phyloP scores from a whole-genome alignment of 179 eudicot species.

The Silene coronaria region DNA sequence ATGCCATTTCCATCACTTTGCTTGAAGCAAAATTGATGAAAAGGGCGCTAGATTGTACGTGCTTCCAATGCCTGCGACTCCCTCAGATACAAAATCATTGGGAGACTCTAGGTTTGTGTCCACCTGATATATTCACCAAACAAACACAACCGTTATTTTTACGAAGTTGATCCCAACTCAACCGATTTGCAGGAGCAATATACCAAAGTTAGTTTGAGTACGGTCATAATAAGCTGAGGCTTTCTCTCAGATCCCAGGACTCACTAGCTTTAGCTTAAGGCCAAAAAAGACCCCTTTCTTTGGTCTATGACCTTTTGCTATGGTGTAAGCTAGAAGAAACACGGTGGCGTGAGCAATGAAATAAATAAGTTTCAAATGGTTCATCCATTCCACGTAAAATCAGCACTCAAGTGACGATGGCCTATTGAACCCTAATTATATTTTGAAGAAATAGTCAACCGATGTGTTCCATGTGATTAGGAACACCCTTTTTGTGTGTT shows the following conservation, averaged over 20 bases:
- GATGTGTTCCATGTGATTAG: not conserved
- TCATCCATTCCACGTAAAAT: not conserved
- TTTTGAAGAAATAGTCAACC: not conserved
- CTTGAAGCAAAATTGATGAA: conserved; percentile 11
- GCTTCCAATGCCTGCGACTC: conserved; percentile 50
- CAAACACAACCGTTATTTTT: not conserved
- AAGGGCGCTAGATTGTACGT: conserved; percentile 64
- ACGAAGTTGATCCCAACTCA: not conserved
- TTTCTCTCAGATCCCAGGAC: too few species aligned
- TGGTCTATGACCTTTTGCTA: too few species aligned
- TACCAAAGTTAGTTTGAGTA: not conserved
- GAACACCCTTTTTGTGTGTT: not conserved
- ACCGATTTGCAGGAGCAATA: not conserved
- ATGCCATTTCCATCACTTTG: conserved; percentile 5
- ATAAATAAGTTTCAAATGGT: not conserved
- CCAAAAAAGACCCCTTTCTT: too few species aligned
- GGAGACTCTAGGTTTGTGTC: conserved; percentile 88
- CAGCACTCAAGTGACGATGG: not conserved
- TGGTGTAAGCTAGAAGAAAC: not conserved
- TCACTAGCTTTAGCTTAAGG: too few species aligned
- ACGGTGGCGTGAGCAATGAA: not conserved
- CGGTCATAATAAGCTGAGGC: not conserved
- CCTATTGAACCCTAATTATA: not conserved
- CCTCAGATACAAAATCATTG: conserved; percentile 61
- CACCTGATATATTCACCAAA: conserved; percentile 42